Conservation (phyloP, 352 stramenopile species). For the Phytophthora nicotianae region DNA sequence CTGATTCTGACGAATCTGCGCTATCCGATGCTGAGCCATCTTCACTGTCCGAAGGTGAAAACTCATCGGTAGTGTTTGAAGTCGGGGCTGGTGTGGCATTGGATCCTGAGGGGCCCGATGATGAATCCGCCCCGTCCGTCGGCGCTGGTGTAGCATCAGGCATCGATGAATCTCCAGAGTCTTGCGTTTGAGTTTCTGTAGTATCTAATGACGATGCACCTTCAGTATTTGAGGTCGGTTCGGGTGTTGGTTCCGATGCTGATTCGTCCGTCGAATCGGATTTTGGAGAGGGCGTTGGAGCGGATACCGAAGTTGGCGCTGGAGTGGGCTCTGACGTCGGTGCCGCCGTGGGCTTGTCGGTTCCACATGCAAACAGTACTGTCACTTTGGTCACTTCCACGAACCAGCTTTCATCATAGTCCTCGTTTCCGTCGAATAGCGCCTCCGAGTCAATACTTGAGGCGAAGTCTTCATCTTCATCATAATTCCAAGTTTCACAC, state of each 20-base stretch:
- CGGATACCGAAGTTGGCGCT: constrained; percentile 8
- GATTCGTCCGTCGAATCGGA: background rate
- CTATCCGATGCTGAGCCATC: background rate
- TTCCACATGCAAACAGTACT: constrained; percentile 24
- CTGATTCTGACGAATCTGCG: background rate
- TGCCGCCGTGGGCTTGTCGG: constrained; percentile 19
- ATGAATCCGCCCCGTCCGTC: background rate
- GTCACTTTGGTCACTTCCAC: constrained; percentile 33
- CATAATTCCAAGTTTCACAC: constrained; percentile 39
- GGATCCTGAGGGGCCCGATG: background rate
- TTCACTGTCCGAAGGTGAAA: background rate
- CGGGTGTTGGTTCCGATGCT: constrained; percentile 1
- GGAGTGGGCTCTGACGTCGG: constrained; percentile 23
- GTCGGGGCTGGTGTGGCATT: background rate
- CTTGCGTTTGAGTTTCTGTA: background rate
- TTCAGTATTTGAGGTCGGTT: background rate
- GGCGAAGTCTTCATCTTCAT: constrained; percentile 12
- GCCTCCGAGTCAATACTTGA: constrained; percentile 14
- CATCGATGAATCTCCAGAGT: constrained; percentile 3
- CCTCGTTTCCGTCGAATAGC: constrained; percentile 27
- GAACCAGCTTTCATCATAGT: constrained; percentile 38
- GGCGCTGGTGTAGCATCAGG: constrained; percentile 7
- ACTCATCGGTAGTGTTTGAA: background rate
- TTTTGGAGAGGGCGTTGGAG: constrained; percentile 9
- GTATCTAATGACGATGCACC: constrained; percentile 4